Base-by-base conservation (phyloP, 306 rosid genomes). In the Gastrolobium villosum region DNA sequence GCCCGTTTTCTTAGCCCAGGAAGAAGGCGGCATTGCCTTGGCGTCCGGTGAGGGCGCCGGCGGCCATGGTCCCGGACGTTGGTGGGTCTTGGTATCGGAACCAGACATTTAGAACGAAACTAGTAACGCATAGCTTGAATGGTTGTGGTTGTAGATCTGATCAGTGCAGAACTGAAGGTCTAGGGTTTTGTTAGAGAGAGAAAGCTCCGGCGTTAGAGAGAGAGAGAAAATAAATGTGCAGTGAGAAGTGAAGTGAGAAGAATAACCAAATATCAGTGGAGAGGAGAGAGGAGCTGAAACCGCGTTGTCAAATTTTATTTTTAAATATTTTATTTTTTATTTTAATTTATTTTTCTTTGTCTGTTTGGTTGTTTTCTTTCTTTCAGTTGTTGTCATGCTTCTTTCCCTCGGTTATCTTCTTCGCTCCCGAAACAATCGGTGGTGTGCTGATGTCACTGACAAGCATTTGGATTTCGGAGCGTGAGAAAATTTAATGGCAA, bases 1-100 rank as follows among this genome's bases (percentile, higher is more conserved):
- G 13, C 97, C 97, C 1, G 99, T 93, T 82, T 85, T 84, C 83
- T 91, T 93, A 11, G 99, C 99, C 99, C 99, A 96, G 2, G 99
- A 87, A 56, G 99, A 70, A 26, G 98, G 94, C 49, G 97, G 94
- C 88, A 87, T 49, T 88, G 94, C 69, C 31, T 90, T 66, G 8
- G 74, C 7, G 0, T 59, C 81, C 59, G 77, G 72, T 26, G 83
- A 84, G 7, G 94, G 88, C 0, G 74, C 90, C 6, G 94, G 93
- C 0, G 97, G 96, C 98, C 97, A 92, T 4, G 94, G 96, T 4
- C 94, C 98, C 1, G 97, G 94, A 43, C 97, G 93, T 0, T 50
- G 90, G 4, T 85, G 86, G 70, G 80, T 6, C 80, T 94, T 92
- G 70, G 88, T 87, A 88, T 89, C 97, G 80, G 95, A 79, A 64